phyloP scores from a whole-genome alignment of 73 alveolate genomes.

The Durusdinium trenchii region DNA sequence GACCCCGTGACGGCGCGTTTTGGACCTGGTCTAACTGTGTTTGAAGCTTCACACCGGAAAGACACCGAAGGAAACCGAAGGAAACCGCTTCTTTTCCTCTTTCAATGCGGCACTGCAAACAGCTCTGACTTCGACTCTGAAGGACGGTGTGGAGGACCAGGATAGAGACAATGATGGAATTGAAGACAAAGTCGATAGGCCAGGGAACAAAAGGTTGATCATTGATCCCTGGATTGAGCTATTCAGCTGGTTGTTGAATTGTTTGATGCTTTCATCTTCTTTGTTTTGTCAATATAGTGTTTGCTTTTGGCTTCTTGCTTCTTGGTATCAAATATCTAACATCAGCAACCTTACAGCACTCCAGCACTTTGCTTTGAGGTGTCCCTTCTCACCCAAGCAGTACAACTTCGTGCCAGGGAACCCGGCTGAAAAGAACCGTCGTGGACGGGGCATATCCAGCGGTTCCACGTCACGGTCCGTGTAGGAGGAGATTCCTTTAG shows the following conservation, averaged over 20 bases:
- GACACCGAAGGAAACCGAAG: not conserved
- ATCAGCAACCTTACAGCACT: too few relatives aligned
- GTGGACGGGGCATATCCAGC: too few relatives aligned
- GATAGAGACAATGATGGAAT: conserved; percentile 91
- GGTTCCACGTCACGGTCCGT: too few relatives aligned
- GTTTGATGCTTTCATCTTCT: too few relatives aligned
- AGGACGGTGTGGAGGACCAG: conserved; percentile 94
- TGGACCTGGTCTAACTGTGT: not conserved
- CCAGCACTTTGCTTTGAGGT: too few relatives aligned
- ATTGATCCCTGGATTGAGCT: too few relatives aligned
- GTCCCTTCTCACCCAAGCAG: conserved; percentile 90
- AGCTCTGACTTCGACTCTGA: not conserved
- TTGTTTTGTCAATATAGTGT: too few relatives aligned
- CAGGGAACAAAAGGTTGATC: not conserved
- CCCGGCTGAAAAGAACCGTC: too few relatives aligned
- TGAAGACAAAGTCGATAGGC: conserved; percentile 77
- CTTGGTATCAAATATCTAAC: too few relatives aligned
- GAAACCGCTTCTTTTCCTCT: not conserved
- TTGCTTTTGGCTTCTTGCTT: too few relatives aligned
- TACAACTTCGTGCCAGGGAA: conserved; percentile 66
- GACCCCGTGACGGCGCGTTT: not conserved
- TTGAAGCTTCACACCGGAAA: not conserved
- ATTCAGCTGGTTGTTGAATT: too few relatives aligned
- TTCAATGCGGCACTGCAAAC: not conserved
- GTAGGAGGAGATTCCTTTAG: too few relatives aligned